Conservation (phyloP, 768 basidiomycete species). For the Lentinula detonsa region DNA sequence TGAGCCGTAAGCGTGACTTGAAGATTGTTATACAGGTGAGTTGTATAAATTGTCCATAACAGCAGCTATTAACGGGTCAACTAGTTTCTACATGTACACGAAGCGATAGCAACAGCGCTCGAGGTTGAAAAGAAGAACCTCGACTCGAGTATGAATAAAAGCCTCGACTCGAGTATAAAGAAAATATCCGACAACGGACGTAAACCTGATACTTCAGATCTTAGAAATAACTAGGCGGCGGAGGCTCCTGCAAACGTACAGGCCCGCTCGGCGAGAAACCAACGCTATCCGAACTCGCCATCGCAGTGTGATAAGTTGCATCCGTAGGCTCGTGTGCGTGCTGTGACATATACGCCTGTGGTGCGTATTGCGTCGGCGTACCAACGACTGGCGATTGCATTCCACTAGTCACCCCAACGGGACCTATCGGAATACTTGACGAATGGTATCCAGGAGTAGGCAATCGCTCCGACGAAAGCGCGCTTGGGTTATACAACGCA, state of each 20-base stretch:
- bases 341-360: neutral
- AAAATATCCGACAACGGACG: neutral
- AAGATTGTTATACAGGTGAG: neutral
- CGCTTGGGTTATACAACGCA: neutral
- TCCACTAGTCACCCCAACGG: constrained; percentile 6
- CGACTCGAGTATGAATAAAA: neutral
- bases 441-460: constrained; percentile 1
- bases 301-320: constrained; percentile 11
- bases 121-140: neutral
- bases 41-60: neutral
- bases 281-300: constrained; percentile 6
- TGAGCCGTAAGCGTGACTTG: neutral
- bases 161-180: neutral
- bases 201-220: neutral
- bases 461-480: neutral
- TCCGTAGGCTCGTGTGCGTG: constrained; percentile 6
- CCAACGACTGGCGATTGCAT: constrained; percentile 2
- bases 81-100: neutral
- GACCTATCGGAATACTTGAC: constrained; percentile 2
- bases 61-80: neutral
- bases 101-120: neutral
- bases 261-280: neutral
- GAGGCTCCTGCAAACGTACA: neutral
- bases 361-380: neutral
- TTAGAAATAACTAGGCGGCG: neutral